Evolutionary conservation across 805 yeast genomes (phyloP).

Genomic region (Metschnikowia sp.): DNA sequence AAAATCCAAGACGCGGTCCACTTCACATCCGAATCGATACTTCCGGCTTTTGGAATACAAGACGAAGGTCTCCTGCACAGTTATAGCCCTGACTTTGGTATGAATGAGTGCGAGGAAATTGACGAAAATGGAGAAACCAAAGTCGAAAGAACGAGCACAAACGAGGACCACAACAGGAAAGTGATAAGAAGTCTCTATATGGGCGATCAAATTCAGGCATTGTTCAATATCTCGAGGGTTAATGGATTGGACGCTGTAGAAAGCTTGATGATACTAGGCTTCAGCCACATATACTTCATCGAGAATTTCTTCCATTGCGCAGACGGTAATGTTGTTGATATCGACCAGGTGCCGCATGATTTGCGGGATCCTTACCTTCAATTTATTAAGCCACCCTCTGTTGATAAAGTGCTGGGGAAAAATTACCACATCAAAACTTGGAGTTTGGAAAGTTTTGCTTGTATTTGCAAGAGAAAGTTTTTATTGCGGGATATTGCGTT

Average conservation of each 20-base stretch:
- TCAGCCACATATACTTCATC: constrained; percentile 60
- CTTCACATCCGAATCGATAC: constrained; percentile 14
- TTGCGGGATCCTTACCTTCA: constrained; percentile 68
- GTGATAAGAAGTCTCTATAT: constrained; percentile 64
- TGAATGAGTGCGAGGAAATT: constrained; percentile 24
- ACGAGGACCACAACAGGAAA: constrained; percentile 71
- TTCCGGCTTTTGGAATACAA: constrained; percentile 22
- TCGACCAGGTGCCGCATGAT: constrained; percentile 58
- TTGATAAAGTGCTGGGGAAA: constrained; percentile 21
- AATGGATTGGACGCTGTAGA: constrained; percentile 76
- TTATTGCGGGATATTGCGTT: constrained; percentile 76
- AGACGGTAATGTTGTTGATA: constrained; percentile 54
- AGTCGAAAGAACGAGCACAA: constrained; percentile 14
- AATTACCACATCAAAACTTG: constrained; percentile 54
- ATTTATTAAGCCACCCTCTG: constrained; percentile 50
- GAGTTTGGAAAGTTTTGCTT: constrained; percentile 56
- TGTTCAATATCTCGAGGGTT: constrained; percentile 75
- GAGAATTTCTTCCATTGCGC: constrained; percentile 62
- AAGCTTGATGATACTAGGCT: constrained; percentile 70
- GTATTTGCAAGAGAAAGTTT: constrained; percentile 72
- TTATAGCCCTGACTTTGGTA: background rate
- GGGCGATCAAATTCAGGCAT: constrained; percentile 66
- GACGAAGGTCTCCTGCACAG: constrained; percentile 11
- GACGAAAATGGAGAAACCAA: constrained; percentile 17
- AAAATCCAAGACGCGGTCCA: constrained; percentile 20